These are phyloP conservation scores for Tetrahymena borealis DNA, from an alignment of 73 alveolate genomes.

Conservation along the genomic window DNA sequence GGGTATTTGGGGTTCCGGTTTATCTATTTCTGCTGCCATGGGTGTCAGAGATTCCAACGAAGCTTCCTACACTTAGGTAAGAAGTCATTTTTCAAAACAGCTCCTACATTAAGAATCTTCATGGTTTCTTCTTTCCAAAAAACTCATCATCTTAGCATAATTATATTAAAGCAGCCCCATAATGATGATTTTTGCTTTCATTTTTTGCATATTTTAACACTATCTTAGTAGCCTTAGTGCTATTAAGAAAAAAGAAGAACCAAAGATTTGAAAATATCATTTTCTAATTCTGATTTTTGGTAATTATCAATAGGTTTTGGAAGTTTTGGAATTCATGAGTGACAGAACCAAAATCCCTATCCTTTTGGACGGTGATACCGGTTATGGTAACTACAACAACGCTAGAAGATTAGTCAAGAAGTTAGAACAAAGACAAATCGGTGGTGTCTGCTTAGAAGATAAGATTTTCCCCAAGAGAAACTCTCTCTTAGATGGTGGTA, in stretches of 20 bases:
- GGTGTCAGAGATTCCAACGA: conserved; percentile 63
- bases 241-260: conserved; percentile 24
- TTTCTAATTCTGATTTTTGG: conserved; percentile 9
- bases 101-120: conserved; percentile 27
- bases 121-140: conserved; percentile 46
- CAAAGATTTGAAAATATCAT: conserved; percentile 37
- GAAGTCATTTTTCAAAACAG: conserved; percentile 8
- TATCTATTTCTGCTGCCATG: conserved; percentile 42
- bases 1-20: conserved; percentile 62
- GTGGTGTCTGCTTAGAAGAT: conserved; percentile 86
- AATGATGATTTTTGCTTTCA: not conserved
- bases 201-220: not conserved
- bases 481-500: conserved; percentile 71
- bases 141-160: not conserved
- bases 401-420: conserved; percentile 74
- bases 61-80: conserved; percentile 57
- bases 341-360: conserved; percentile 76
- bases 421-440: conserved; percentile 74
- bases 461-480: conserved; percentile 73
- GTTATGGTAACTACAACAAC: conserved; percentile 74
- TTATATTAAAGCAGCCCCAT: not conserved
- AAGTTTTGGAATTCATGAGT: conserved; percentile 55
- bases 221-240: too few relatives aligned
- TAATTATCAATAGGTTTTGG: conserved; percentile 36
- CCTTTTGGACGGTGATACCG: conserved; percentile 85